Evolutionary conservation across 2,329 filamentous ascomycete species (phyloP).

Genomic region (Phialemonium atrogriseum): DNA sequence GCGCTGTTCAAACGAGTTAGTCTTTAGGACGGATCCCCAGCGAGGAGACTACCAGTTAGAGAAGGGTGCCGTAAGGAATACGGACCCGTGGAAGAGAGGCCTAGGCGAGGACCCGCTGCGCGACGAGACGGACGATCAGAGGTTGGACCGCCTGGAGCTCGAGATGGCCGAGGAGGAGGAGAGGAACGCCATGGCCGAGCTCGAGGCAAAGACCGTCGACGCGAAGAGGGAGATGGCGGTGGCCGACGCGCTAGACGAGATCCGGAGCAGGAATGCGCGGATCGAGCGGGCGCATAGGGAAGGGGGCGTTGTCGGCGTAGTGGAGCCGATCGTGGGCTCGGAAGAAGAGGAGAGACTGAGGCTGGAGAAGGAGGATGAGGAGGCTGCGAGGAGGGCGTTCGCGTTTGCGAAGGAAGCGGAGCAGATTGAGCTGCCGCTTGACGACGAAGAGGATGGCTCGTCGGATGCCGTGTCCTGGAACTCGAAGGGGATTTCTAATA

Average conservation of each 20-base stretch:
- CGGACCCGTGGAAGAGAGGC: conserved; percentile 75
- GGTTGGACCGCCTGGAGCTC: conserved; percentile 72
- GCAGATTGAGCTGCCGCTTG: conserved; percentile 36
- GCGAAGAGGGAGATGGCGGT: conserved; percentile 94
- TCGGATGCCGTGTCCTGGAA: conserved; percentile 16
- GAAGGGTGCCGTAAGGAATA: conserved; percentile 81
- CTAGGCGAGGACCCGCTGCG: conserved; percentile 44
- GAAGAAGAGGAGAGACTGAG: conserved; percentile 53
- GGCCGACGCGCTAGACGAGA: conserved; percentile 91
- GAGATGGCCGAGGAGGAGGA: conserved; percentile 60
- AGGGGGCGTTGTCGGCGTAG: conserved; percentile 48
- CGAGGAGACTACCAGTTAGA: conserved; percentile 74
- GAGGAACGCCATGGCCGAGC: conserved; percentile 84
- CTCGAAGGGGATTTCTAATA: no score
- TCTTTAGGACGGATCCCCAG: conserved; percentile 90
- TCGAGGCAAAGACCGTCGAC: conserved; percentile 89
- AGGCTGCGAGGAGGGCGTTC: conserved; percentile 74
- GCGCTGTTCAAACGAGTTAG: conserved; percentile 76
- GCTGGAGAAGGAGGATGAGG: conserved; percentile 74
- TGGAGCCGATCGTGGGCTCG: conserved; percentile 33
- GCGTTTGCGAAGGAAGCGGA: conserved; percentile 48
- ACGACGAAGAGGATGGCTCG: conserved; percentile 34
- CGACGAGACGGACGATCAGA: conserved; percentile 80
- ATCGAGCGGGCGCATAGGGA: conserved; percentile 69
- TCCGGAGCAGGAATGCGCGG: conserved; percentile 81